These are phyloP conservation scores for Ceratocystis cacaofunesta DNA, from an alignment of 2,329 filamentous ascomycete species.

Conservation along the genomic window DNA sequence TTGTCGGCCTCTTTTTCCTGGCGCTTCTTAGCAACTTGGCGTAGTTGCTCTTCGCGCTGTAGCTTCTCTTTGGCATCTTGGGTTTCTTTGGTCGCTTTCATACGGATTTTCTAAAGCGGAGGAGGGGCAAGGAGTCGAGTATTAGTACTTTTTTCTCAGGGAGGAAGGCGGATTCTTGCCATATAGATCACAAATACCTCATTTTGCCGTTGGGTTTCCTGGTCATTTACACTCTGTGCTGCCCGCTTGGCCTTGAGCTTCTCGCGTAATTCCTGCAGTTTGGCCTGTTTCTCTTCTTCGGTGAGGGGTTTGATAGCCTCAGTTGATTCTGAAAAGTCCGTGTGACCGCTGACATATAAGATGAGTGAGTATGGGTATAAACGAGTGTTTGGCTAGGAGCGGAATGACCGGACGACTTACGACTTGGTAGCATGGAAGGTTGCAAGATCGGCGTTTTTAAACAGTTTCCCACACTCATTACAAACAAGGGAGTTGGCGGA, in stretches of 20 bases:
- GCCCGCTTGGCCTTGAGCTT: slow-evolving; percentile 60
- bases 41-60: slow-evolving; percentile 74
- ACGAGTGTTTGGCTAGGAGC: not conserved
- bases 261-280: slow-evolving; percentile 57
- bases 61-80: slow-evolving; percentile 87
- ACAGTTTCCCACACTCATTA: slow-evolving; percentile 88
- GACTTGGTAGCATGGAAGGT: slow-evolving; percentile 87
- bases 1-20: slow-evolving; percentile 76
- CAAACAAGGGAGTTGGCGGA: slow-evolving; percentile 70
- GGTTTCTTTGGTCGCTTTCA: slow-evolving; percentile 77
- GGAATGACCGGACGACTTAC: slow-evolving; percentile 26
- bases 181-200: slow-evolving; percentile 39
- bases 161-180: slow-evolving; percentile 6
- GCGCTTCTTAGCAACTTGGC: slow-evolving; percentile 74
- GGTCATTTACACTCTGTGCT: slow-evolving; percentile 53
- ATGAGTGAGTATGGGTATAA: not conserved
- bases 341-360: slow-evolving; percentile 44
- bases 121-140: not conserved
- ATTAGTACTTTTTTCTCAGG: not conserved
- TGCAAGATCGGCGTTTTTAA: slow-evolving; percentile 65
- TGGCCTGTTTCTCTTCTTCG: slow-evolving; percentile 77
- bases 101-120: slow-evolving; percentile 45
- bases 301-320: slow-evolving; percentile 85
- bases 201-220: slow-evolving; percentile 69
- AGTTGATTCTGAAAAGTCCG: slow-evolving; percentile 82